Evolutionary conservation across 768 basidiomycete species (phyloP).

Genomic region (Mycena olivaceomarginata): DNA sequence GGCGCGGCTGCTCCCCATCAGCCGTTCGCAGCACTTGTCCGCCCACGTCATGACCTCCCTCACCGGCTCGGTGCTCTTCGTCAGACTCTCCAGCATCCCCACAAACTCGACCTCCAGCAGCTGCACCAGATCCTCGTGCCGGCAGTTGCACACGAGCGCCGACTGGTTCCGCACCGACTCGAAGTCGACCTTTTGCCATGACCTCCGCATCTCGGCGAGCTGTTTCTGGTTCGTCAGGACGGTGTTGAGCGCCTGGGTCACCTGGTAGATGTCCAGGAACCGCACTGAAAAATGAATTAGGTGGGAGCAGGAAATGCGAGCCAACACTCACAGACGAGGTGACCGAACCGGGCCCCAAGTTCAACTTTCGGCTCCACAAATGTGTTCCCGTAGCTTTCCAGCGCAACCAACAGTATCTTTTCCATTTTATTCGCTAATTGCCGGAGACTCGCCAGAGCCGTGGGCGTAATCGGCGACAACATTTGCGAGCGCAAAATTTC

Average conservation of each 20-base stretch:
- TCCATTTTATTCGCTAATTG: conserved; percentile 95
- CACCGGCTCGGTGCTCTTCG: conserved; percentile 87
- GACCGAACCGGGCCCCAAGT: conserved; percentile 92
- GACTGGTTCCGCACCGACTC: conserved; percentile 95
- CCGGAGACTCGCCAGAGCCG: conserved; percentile 82
- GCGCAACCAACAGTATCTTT: conserved; percentile 87
- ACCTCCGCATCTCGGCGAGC: conserved; percentile 88
- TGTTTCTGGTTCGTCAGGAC: conserved; percentile 93
- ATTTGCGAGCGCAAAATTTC: conserved; percentile 91
- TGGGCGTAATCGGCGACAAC: conserved; percentile 83
- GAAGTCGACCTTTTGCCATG: conserved; percentile 93
- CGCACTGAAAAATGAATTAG: conserved; percentile 72
- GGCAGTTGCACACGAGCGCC: conserved; percentile 95
- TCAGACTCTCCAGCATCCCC: conserved; percentile 80
- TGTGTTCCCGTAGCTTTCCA: conserved; percentile 90
- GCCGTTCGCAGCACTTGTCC: conserved; percentile 90
- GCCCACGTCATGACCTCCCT: conserved; percentile 94
- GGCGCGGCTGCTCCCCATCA: conserved; percentile 83
- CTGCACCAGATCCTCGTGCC: conserved; percentile 92
- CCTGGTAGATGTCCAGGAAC: conserved; percentile 94
- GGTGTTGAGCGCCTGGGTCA: conserved; percentile 92
- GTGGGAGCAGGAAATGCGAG: conserved; percentile 15
- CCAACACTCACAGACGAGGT: conserved; percentile 85
- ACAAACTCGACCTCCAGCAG: conserved; percentile 92
- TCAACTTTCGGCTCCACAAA: conserved; percentile 96